A percentile compares a stretch with the other conserved stretches of the same genome.
Evolutionary conservation across 2,329 filamentous ascomycete species (phyloP).

Genomic region (Aschersonia sp.): DNA sequence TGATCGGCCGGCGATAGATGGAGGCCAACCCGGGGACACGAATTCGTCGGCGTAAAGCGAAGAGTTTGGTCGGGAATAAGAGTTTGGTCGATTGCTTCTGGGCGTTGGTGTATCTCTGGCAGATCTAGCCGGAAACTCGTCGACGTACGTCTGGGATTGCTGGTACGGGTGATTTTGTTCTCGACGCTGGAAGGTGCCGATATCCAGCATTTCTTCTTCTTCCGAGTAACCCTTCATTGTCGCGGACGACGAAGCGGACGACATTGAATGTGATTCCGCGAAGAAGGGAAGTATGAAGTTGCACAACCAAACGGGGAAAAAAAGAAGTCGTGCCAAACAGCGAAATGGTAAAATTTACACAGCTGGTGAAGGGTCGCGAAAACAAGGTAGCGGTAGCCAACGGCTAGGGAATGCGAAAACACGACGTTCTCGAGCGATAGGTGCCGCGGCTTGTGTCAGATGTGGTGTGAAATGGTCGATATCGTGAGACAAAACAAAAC

Average conservation of each 20-base stretch:
- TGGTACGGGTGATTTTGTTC: conserved; percentile 13
- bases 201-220: conserved; percentile 20
- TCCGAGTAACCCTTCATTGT: conserved; percentile 16
- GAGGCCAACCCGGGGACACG: conserved; percentile 6
- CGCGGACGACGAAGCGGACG: background rate
- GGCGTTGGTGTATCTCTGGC: conserved; percentile 1
- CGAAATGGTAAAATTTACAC: background rate
- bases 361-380: background rate
- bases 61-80: conserved; percentile 3
- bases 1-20: conserved; percentile 8
- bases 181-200: conserved; percentile 13
- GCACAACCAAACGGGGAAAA: background rate
- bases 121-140: conserved; percentile 2
- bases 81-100: background rate
- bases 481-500: background rate
- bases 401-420: background rate
- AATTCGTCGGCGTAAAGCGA: conserved; percentile 2
- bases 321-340: background rate
- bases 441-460: background rate
- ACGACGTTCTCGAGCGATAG: background rate
- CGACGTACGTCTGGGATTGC: conserved; percentile 10
- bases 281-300: background rate
- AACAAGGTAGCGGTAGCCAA: background rate
- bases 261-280: background rate
- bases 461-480: background rate